These are phyloP conservation scores for Pharnaceum exiguum DNA, from an alignment of 148 eudicot genomes.

Conservation along the genomic window DNA sequence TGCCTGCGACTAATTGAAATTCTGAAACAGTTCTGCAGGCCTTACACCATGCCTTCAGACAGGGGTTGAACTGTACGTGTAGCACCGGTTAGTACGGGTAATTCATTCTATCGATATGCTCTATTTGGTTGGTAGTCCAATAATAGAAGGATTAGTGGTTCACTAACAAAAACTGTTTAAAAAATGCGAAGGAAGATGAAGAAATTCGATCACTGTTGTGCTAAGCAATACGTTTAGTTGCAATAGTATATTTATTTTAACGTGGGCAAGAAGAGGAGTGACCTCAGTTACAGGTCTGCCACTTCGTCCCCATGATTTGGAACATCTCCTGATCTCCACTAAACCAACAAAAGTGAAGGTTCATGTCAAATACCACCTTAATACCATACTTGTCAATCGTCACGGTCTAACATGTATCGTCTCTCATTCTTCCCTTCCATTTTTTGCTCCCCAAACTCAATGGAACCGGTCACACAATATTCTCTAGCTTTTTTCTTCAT, in stretches of 20 bases:
- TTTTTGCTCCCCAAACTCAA: background rate
- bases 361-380: conserved; percentile 1
- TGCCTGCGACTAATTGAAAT: too few relatives aligned
- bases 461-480: conserved; percentile 18
- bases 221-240: too few relatives aligned
- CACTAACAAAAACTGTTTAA: too few relatives aligned
- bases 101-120: too few relatives aligned
- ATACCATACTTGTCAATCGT: background rate
- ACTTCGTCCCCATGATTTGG: conserved; percentile 13
- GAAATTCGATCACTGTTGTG: too few relatives aligned
- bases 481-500: conserved; percentile 9
- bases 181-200: too few relatives aligned
- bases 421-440: background rate
- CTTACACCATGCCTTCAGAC: too few relatives aligned
- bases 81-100: too few relatives aligned
- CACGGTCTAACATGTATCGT: background rate
- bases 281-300: conserved; percentile 14
- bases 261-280: conserved; percentile 4
- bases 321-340: conserved; percentile 1
- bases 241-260: background rate
- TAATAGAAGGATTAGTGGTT: too few relatives aligned
- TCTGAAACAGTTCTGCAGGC: too few relatives aligned
- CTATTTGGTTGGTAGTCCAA: too few relatives aligned
- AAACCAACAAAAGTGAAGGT: background rate
- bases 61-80: too few relatives aligned